Evolutionary conservation across 2,329 filamentous ascomycete genomes (phyloP), one percentile per base, ranked within the genome.

Genomic region (Xylariaceae sp.): DNA sequence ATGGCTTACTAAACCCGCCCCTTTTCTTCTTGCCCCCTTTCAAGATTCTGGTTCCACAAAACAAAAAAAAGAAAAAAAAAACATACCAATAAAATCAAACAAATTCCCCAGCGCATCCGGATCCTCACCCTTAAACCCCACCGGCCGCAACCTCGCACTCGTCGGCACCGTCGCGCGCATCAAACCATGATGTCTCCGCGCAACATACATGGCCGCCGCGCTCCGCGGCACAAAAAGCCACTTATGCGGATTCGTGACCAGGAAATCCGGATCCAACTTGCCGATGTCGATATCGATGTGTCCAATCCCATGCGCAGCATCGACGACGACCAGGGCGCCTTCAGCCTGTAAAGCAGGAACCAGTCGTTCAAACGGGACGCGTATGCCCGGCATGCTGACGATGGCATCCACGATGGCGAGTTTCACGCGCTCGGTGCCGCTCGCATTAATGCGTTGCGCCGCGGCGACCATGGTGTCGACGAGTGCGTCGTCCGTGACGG

Each of bases 201-300:
- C 81, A 2, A 88, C 84, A 68, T 88, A 82, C 65, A 89, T 78
- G 7, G 88, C 74, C 0, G 86, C 86, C 66, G 82, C 85, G 55
- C 82, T 83, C 52, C 87, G 80, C 4, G 87, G 87, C 15, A 82
- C 80, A 65, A 81, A 85, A 6, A 89, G 78, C 87, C 87, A 90
- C 65, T 88, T 88, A 71, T 88, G 83, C 63, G 82, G 81, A 66
- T 89, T 89, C 53, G 77, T 82, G 11, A 87, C 80, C 65, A 88
- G 83, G 74, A 89, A 89, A 69, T 89, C 87, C 0, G 85, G 80
- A 44, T 83, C 75, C 15, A 89, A 71, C n/a, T 66, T 65, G 0
- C 66, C 66, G 34, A 90, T 72, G 68, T 88, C 78, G 4, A 89
- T 69, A 1, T 80, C 76, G 9, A 89, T 77, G 53, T 88, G 83